Conservation (phyloP, 2,329 filamentous ascomycete genomes). For the Fusarium irregulare region DNA sequence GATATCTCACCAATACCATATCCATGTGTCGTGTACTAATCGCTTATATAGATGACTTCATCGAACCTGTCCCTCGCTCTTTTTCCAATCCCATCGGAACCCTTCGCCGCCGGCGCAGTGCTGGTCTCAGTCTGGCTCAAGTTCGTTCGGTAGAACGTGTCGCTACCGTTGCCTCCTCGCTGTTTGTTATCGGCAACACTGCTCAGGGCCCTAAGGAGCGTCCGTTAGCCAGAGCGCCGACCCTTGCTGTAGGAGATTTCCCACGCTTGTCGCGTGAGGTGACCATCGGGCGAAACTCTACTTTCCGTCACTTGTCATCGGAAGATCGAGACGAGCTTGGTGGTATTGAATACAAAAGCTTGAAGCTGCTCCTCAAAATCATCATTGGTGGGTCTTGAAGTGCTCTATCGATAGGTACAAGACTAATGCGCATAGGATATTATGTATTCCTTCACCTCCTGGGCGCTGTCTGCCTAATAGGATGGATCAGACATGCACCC, state of each 20-base stretch:
- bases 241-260: conserved; percentile 44
- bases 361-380: conserved; percentile 62
- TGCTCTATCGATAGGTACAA: rapidly evolving
- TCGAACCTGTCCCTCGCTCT: conserved; percentile 29
- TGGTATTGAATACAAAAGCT: conserved; percentile 63
- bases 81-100: conserved; percentile 13
- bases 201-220: conserved; percentile 34
- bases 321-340: conserved; percentile 59
- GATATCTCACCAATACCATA: not conserved
- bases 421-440: conserved; percentile 51
- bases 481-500: conserved; percentile 58
- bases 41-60: conserved; percentile 32
- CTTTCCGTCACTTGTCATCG: conserved; percentile 57
- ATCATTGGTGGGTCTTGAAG: conserved; percentile 49
- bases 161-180: conserved; percentile 50
- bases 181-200: conserved; percentile 53
- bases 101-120: conserved; percentile 43
- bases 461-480: conserved; percentile 60
- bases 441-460: conserved; percentile 59
- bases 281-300: conserved; percentile 59
- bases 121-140: conserved; percentile 44
- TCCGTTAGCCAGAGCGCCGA: conserved; percentile 17
- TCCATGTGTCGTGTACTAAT: not conserved
- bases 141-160: conserved; percentile 53
- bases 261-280: conserved; percentile 56